Evolutionary conservation across 148 eudicot species (phyloP).

Genomic region (Vaccinium corymbosum): DNA sequence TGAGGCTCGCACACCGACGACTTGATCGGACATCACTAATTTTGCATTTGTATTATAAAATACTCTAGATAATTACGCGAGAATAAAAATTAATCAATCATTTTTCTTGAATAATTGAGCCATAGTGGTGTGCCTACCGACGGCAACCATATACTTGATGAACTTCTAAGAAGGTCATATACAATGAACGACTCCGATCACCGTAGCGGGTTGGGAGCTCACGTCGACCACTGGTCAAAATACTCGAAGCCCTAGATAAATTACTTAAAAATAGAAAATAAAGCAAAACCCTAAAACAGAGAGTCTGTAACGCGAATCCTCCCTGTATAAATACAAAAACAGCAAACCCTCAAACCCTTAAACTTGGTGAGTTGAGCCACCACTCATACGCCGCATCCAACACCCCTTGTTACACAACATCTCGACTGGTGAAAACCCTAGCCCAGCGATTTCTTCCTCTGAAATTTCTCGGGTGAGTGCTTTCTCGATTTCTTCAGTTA

Average conservation of each 20-base stretch:
- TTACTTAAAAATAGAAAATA: not conserved
- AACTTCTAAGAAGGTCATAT: not conserved
- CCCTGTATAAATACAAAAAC: not conserved
- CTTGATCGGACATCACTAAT: no score
- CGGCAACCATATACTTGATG: no score
- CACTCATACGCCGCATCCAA: not conserved
- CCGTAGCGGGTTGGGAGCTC: no score
- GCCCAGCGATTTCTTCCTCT: not conserved
- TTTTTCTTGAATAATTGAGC: not conserved
- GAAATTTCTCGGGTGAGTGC: not conserved
- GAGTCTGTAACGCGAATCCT: conserved; percentile 2
- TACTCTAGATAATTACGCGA: no score
- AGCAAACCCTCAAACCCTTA: conserved; percentile 9
- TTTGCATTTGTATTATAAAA: no score
- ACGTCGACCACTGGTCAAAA: not conserved
- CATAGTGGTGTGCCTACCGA: not conserved
- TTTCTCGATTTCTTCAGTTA: not conserved
- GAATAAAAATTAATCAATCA: no score
- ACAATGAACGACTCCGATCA: not conserved
- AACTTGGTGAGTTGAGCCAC: conserved; percentile 4
- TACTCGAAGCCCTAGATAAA: not conserved
- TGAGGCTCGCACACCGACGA: no score
- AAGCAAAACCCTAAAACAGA: conserved; percentile 10
- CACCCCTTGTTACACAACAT: not conserved
- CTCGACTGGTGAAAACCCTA: not conserved